These are phyloP conservation scores for Rhizopogon roseolus DNA, from an alignment of 768 basidiomycete species.

Conservation along the genomic window DNA sequence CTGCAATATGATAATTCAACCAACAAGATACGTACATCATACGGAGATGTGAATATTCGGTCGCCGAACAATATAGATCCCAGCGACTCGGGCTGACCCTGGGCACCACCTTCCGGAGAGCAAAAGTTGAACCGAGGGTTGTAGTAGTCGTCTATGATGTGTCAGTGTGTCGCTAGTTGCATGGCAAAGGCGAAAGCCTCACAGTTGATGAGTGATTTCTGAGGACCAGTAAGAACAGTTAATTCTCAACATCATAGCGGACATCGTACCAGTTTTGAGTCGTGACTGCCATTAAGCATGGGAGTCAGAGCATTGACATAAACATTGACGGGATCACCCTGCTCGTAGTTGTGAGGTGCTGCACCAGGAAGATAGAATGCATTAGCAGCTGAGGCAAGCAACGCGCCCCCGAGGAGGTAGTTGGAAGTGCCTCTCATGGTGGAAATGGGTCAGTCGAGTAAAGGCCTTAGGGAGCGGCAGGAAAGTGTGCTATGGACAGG, in stretches of 20 bases:
- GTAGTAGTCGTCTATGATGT: conserved; percentile 82
- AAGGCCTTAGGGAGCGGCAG: too few species aligned
- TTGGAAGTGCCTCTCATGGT: conserved; percentile 16
- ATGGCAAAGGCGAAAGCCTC: conserved; percentile 2
- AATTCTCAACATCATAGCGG: conserved; percentile 1
- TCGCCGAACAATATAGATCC: conserved; percentile 97
- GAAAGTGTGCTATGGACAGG: too few species aligned
- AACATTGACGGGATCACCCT: conserved; percentile 71
- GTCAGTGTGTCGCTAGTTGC: not conserved
- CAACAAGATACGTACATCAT: conserved; percentile 52
- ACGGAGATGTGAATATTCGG: conserved; percentile 87
- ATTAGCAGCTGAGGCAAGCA: conserved; percentile 15
- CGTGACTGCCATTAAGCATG: conserved; percentile 62
- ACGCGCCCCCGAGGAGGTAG: conserved; percentile 10
- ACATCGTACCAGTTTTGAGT: conserved; percentile 66
- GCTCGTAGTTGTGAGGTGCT: conserved; percentile 77
- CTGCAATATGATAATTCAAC: conserved; percentile 4
- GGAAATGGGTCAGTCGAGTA: not conserved
- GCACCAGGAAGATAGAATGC: conserved; percentile 94
- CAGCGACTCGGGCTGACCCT: conserved; percentile 76
- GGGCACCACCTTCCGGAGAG: conserved; percentile 64
- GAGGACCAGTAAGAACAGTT: conserved; percentile 2
- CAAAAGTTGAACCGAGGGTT: conserved; percentile 85
- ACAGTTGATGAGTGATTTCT: conserved; percentile 95
- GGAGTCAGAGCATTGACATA: conserved; percentile 90